Percentiles rank a stretch among this genome's conserved stretches.
These are phyloP conservation scores for Tilletia indica DNA, from an alignment of 1,284 basidiomycete genomes.

Conservation along the genomic window DNA sequence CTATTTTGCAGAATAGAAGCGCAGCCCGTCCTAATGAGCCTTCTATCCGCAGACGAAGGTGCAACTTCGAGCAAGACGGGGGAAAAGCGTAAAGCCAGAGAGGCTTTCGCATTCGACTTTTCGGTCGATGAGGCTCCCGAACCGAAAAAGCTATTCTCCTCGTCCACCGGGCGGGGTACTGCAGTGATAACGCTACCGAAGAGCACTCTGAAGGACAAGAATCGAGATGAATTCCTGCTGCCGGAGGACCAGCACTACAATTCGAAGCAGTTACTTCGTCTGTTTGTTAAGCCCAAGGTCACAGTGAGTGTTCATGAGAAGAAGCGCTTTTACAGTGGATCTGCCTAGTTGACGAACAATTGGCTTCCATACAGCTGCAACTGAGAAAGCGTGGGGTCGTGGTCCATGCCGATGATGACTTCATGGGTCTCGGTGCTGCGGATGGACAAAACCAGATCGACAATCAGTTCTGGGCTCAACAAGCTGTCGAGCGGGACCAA, in stretches of 20 bases:
- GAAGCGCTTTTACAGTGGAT: constrained; percentile 60
- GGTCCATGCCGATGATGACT: constrained; percentile 47
- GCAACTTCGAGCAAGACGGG: not conserved
- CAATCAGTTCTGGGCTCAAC: constrained; percentile 91
- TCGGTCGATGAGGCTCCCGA: constrained; percentile 64
- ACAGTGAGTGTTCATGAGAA: constrained; percentile 30
- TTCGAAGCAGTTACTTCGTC: constrained; percentile 78
- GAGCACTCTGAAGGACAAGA: constrained; percentile 53
- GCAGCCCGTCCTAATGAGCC: not conserved
- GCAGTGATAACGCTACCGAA: constrained; percentile 57
- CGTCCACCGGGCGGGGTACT: constrained; percentile 43
- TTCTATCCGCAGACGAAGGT: not conserved
- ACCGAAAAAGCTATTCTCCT: constrained; percentile 74
- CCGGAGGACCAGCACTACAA: constrained; percentile 98
- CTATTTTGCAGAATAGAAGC: not conserved
- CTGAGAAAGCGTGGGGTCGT: constrained; percentile 22
- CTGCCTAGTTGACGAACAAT: constrained; percentile 61
- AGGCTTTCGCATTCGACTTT: constrained; percentile 86
- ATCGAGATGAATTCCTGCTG: constrained; percentile 70
- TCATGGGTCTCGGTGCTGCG: constrained; percentile 19
- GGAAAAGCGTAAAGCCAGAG: constrained; percentile 58
- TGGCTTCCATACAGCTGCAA: constrained; percentile 20
- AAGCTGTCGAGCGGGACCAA: constrained; percentile 67
- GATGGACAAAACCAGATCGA: constrained; percentile 77
- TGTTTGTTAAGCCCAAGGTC: constrained; percentile 78